A percentile compares a stretch with the other conserved stretches of the same genome.
Conservation (phyloP, 2,329 filamentous ascomycete genomes). For the Hysterium pulicare region DNA sequence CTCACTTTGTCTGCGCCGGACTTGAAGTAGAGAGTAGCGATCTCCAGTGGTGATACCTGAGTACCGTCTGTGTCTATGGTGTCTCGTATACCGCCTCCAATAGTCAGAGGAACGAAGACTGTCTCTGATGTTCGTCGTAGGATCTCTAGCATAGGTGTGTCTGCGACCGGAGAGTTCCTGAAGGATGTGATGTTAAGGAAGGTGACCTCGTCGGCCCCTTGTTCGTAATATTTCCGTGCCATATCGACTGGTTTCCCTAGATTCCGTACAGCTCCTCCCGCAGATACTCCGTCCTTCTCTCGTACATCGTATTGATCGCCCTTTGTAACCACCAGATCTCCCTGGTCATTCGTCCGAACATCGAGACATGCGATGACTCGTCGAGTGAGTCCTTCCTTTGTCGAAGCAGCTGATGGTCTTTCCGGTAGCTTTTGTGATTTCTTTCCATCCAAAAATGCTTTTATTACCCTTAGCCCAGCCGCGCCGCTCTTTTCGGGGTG, state of each 20-base stretch:
- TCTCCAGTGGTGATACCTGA: constrained; percentile 82
- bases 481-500: constrained; percentile 96
- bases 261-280: constrained; percentile 70
- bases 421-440: constrained; percentile 54
- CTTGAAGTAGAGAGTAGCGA: constrained; percentile 96
- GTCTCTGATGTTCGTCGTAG: constrained; percentile 80
- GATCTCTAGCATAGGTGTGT: constrained; percentile 94
- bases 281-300: constrained; percentile 67
- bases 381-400: constrained; percentile 73
- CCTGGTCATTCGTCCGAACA: constrained; percentile 88
- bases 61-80: constrained; percentile 85
- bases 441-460: constrained; percentile 78
- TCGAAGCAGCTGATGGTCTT: constrained; percentile 23
- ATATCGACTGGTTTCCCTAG: constrained; percentile 96
- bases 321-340: constrained; percentile 95
- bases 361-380: constrained; percentile 95
- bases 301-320: constrained; percentile 98
- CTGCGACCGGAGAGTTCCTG: constrained; percentile 87
- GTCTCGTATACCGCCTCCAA: constrained; percentile 93
- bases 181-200: constrained; percentile 99
- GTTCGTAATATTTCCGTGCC: constrained; percentile 89
- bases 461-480: constrained; percentile 78
- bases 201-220: constrained; percentile 93
- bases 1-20: constrained; percentile 96
- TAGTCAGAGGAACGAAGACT: constrained; percentile 92